phyloP scores from a whole-genome alignment of 768 basidiomycete genomes.

The Rubroboletus pulcherrimus region DNA sequence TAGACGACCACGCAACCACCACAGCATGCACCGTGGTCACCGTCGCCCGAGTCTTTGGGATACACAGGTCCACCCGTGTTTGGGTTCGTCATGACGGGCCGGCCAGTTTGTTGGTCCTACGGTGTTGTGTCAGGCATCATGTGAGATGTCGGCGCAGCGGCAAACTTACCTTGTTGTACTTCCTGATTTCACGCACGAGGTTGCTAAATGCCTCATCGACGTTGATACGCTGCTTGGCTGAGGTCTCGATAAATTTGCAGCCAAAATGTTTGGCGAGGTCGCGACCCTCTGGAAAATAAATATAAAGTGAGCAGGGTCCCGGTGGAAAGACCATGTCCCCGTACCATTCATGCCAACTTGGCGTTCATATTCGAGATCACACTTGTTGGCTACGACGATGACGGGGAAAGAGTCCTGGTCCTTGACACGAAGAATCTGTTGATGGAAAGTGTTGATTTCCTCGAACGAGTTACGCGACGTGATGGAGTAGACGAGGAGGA shows the following conservation, averaged over 20 bases:
- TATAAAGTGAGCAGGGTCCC: background rate
- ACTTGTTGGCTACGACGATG: slow-evolving; percentile 97
- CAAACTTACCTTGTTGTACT: slow-evolving; percentile 79
- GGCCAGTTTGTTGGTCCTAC: slow-evolving; percentile 76
- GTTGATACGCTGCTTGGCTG: slow-evolving; percentile 94
- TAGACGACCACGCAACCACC: slow-evolving; percentile 60
- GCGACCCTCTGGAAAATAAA: slow-evolving; percentile 75
- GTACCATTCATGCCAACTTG: slow-evolving; percentile 93
- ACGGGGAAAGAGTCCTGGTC: slow-evolving; percentile 95
- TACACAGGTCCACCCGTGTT: slow-evolving; percentile 43
- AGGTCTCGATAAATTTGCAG: slow-evolving; percentile 94
- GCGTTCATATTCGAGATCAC: slow-evolving; percentile 91
- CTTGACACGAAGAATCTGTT: slow-evolving; percentile 95
- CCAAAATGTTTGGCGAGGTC: slow-evolving; percentile 94
- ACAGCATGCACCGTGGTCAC: slow-evolving; percentile 61
- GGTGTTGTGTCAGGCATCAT: slow-evolving; percentile 7
- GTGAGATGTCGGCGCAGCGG: background rate
- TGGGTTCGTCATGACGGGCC: slow-evolving; percentile 52
- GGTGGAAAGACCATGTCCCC: slow-evolving; percentile 6
- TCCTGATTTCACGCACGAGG: slow-evolving; percentile 90
- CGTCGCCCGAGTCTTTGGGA: slow-evolving; percentile 44
- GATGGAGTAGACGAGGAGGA: slow-evolving; percentile 96
- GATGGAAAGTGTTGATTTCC: slow-evolving; percentile 94
- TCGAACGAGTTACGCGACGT: slow-evolving; percentile 98
- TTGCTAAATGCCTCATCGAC: slow-evolving; percentile 94